A percentile compares a stretch with the other conserved stretches of the same genome.
Evolutionary conservation across 75 land plant species (phyloP).

Genomic region (Pinus albicaulis): DNA sequence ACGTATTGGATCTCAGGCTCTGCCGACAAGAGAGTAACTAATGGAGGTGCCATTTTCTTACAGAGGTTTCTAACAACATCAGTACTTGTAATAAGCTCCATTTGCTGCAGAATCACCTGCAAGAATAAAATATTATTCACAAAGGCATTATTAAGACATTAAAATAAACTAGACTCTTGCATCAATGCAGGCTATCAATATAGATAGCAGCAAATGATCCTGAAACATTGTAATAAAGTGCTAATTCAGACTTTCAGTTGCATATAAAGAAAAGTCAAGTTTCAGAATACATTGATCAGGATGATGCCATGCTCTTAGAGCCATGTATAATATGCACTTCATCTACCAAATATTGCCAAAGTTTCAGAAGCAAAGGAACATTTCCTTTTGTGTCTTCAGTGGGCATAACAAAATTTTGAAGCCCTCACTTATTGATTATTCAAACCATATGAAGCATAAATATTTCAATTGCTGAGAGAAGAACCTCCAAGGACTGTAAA

Average conservation of each 20-base stretch:
- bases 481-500: not conserved
- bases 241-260: not conserved
- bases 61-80: slow-evolving; percentile 97
- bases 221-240: not conserved
- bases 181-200: not conserved
- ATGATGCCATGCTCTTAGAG: not conserved
- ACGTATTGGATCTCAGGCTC: slow-evolving; percentile 99
- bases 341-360: not conserved
- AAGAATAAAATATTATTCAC: not conserved
- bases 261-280: not conserved
- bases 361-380: not conserved
- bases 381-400: not conserved
- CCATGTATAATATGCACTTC: not conserved
- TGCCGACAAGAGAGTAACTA: slow-evolving; percentile 96
- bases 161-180: not conserved
- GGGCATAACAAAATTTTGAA: too few relatives aligned
- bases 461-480: too few relatives aligned
- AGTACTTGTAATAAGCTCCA: slow-evolving; percentile 97
- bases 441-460: too few relatives aligned
- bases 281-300: not conserved
- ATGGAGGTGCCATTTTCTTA: slow-evolving; percentile 99
- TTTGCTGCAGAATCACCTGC: slow-evolving; percentile 98
- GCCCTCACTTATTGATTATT: too few relatives aligned
- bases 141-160: not conserved
- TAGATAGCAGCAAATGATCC: not conserved